A percentile compares a stretch with the other conserved stretches of the same genome.
Evolutionary conservation across 179 eudicot species (phyloP).

Genomic region (Actinidia arguta): DNA sequence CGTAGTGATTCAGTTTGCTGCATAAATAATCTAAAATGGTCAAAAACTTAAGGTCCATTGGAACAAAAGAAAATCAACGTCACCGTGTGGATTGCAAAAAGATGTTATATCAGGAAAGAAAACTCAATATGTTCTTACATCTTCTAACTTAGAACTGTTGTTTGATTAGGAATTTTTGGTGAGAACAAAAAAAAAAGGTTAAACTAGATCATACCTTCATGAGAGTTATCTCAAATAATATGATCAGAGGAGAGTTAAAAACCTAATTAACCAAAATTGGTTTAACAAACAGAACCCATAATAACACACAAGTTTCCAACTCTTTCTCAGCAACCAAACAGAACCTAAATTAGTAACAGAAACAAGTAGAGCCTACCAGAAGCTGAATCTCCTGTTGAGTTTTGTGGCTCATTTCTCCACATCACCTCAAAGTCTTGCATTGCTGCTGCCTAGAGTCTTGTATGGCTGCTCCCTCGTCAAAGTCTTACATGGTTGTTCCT

Average conservation of each 20-base stretch:
- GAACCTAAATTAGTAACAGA: not conserved
- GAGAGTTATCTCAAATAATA: not conserved
- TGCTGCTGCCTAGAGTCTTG: no score
- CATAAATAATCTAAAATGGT: not conserved
- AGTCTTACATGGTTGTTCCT: no score
- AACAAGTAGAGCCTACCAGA: slow-evolving; percentile 42
- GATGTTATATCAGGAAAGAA: not conserved
- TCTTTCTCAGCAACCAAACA: not conserved
- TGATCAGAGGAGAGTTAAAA: not conserved
- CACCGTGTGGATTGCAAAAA: not conserved
- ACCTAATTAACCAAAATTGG: not conserved
- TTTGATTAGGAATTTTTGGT: slow-evolving; percentile 66
- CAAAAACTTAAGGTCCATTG: not conserved
- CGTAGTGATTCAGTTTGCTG: slow-evolving; percentile 68
- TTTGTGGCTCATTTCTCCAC: no score
- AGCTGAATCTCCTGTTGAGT: slow-evolving; percentile 39
- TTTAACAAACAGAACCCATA: not conserved
- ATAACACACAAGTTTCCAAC: no score
- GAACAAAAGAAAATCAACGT: not conserved
- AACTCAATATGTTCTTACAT: slow-evolving; percentile 48
- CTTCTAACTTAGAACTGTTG: slow-evolving; percentile 63
- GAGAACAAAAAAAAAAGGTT: not conserved
- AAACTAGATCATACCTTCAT: not conserved
- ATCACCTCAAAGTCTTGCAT: no score
- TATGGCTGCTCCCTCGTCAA: no score